Conservation (phyloP, 1,284 basidiomycete species). For the Tranzscheliella williamsii region DNA sequence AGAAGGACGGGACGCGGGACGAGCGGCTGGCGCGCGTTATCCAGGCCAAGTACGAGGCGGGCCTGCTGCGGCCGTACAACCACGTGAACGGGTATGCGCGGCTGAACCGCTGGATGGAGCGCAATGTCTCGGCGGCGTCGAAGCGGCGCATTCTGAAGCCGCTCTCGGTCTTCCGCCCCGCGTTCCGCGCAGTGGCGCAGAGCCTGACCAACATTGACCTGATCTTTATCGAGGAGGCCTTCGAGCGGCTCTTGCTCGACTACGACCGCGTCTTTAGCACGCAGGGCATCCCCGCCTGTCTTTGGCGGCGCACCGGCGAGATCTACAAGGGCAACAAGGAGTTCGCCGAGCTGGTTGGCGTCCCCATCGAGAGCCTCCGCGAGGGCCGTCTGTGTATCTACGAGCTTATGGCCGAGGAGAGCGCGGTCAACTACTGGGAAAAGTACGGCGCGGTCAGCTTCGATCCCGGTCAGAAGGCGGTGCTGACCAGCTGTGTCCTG, state of each 20-base stretch:
- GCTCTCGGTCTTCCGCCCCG: constrained; percentile 85
- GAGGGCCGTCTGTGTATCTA: constrained; percentile 94
- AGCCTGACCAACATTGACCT: constrained; percentile 89
- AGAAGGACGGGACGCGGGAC: constrained; percentile 85
- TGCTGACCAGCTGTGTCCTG: constrained; percentile 88
- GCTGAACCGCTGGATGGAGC: constrained; percentile 78
- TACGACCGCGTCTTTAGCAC: constrained; percentile 84
- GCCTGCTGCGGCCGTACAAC: constrained; percentile 90
- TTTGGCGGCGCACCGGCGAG: constrained; percentile 95
- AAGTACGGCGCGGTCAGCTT: constrained; percentile 67
- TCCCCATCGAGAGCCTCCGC: constrained; percentile 78
- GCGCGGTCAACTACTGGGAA: constrained; percentile 95
- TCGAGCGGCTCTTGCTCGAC: constrained; percentile 89
- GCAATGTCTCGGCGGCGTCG: constrained; percentile 68
- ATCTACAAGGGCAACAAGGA: constrained; percentile 98
- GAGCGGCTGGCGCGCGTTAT: constrained; percentile 90
- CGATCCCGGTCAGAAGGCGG: constrained; percentile 77
- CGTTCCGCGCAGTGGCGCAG: constrained; percentile 70
- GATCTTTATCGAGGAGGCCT: constrained; percentile 83
- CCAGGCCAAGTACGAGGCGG: constrained; percentile 94
- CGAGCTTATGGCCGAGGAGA: constrained; percentile 76
- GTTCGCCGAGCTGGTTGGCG: constrained; percentile 82
- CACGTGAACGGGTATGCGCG: constrained; percentile 69
- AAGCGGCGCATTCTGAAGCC: constrained; percentile 87
- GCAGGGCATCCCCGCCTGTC: constrained; percentile 86